phyloP scores from a whole-genome alignment of 345 rosid species.

The Arabidopsis thaliana region DNA sequence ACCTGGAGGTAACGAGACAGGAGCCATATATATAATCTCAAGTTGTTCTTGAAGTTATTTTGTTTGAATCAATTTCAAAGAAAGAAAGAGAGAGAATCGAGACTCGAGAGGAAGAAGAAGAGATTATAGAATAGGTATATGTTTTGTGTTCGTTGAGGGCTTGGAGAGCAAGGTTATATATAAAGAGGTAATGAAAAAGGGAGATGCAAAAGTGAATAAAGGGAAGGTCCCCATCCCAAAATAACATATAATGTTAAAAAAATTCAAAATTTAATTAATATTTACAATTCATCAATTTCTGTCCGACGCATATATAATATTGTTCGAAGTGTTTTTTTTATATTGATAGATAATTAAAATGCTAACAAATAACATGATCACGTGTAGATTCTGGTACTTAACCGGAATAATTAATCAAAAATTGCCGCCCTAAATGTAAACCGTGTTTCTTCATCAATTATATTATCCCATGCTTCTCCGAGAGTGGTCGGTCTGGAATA shows the following conservation, averaged over 20 bases:
- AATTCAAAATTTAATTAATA: neutral
- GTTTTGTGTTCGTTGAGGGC: conserved; percentile 35
- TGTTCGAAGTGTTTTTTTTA: neutral
- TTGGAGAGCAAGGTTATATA: conserved; percentile 37
- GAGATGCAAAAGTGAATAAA: conserved; percentile 43
- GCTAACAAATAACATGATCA: conserved; percentile 10
- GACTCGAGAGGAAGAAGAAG: conserved; percentile 24
- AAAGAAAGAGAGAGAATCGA: conserved; percentile 3
- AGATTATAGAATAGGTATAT: conserved; percentile 10
- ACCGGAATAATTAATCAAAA: conserved; percentile 20
- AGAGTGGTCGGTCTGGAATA: conserved; percentile 46
- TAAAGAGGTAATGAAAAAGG: conserved; percentile 23
- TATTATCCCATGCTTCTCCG: conserved; percentile 46
- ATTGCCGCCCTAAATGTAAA: conserved; percentile 5
- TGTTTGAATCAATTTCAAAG: conserved; percentile 9
- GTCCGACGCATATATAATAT: neutral
- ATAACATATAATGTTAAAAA: conserved; percentile 20
- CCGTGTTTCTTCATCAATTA: conserved; percentile 45
- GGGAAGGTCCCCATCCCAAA: conserved; percentile 40
- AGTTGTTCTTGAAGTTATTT: neutral
- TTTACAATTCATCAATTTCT: neutral
- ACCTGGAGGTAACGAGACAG: conserved; percentile 82
- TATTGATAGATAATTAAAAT: neutral
- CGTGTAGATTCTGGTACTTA: conserved; percentile 15
- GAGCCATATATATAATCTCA: conserved; percentile 60